Evolutionary conservation across 805 yeast species (phyloP).

Genomic region (Metschnikowia colocasiae): DNA sequence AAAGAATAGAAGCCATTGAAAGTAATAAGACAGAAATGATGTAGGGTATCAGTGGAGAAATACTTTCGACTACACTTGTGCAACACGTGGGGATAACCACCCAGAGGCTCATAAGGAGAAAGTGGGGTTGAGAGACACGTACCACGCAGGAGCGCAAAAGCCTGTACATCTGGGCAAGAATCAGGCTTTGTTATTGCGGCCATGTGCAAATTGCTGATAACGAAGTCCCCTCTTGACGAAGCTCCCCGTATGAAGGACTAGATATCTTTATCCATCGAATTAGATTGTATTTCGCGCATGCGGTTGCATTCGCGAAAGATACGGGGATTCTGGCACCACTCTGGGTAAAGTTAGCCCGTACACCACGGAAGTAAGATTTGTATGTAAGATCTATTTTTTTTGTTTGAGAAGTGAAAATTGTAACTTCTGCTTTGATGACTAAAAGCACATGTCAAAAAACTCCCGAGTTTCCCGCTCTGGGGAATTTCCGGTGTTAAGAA

Average conservation of each 20-base stretch:
- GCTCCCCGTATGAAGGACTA: not conserved
- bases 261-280: slow-evolving; percentile 1
- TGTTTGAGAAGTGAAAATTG: too few species aligned
- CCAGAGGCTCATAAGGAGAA: not conserved
- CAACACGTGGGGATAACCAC: not conserved
- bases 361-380: not conserved
- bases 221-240: not conserved
- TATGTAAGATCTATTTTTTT: not conserved
- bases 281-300: not conserved
- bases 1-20: not conserved
- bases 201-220: not conserved
- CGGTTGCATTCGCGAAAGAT: slow-evolving; percentile 1
- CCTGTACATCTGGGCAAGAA: too few species aligned
- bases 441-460: too few species aligned
- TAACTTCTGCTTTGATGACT: too few species aligned
- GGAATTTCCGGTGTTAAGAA: not conserved
- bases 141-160: too few species aligned
- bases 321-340: slow-evolving; percentile 1
- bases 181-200: not conserved
- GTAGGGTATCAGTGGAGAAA: too few species aligned
- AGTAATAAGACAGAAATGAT: too few species aligned
- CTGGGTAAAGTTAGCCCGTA: slow-evolving; percentile 1
- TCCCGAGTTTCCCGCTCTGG: too few species aligned
- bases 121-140: not conserved
- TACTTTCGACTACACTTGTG: not conserved